Base-by-base conservation (phyloP, 495 filamentous ascomycete species). In the Evernia prunastri region DNA sequence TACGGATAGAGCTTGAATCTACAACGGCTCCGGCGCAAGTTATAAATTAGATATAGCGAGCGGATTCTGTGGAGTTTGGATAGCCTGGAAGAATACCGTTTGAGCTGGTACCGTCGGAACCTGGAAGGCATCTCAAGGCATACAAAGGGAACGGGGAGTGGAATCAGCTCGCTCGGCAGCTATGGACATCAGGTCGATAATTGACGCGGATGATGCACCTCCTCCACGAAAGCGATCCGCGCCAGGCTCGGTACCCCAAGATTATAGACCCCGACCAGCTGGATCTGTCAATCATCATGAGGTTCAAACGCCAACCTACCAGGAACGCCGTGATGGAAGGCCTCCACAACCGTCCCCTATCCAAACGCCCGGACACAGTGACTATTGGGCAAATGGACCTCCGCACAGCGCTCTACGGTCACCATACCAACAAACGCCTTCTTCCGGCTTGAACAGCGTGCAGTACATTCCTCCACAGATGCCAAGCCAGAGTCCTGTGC, bases 171-270 rank as follows among this genome's bases (percentile, higher is more conserved):
- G 23, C 11, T 37, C 29, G 56, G 29, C 29, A 58, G 51, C 35
- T 69, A 83, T 83, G 80, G 80, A 83, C 73, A 76, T 83, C 75
- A 77, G 78, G 73, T 79, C 76, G 42, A 80, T 83, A 69, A 80
- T 83, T 72, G 81, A 82, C 62, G 76, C 61, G 63, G 79, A 83
- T 67, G 76, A 76, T 60, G 72, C 73, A 58, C 72, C 72, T 67
- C 71, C 63, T 45, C 39, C 66, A 33, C 47, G 64, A 45, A 67
- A 63, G 33, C 43, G 40, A 45, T 72, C 70, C 69, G 73, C 62
- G 70, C 70, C 61, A 56, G 72, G 69, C 69, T 67, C 31, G 23
- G 47, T 66, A 58, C 73, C 64, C 3, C 63, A 66, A 62, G 65
- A 60, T 4, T 69, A 73, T 69, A 71, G 66, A 72, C 42, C 76